Percentiles rank a stretch among this genome's conserved stretches.
Conservation (phyloP, 1,284 basidiomycete species). For the Naganishia cerealis region DNA sequence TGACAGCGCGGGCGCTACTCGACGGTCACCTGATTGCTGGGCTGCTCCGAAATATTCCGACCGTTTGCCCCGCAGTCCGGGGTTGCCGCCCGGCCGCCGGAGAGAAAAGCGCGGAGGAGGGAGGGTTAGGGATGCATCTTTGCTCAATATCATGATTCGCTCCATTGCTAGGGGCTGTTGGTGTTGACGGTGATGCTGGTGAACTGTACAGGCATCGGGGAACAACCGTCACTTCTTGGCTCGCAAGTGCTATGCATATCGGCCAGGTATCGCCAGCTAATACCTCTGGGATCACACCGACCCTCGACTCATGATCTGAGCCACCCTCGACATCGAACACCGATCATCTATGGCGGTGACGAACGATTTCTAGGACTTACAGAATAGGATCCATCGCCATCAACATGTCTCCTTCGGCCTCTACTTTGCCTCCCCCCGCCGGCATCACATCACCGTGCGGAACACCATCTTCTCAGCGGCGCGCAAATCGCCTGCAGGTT, state of each 20-base stretch:
- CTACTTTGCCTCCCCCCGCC: background rate
- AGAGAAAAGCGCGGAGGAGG: no score
- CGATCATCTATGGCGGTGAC: background rate
- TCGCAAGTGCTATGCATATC: background rate
- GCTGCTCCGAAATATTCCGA: no score
- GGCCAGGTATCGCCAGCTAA: background rate
- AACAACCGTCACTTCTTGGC: background rate
- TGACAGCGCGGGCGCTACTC: no score
- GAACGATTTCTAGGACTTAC: background rate
- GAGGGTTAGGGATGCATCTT: no score
- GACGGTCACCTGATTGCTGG: no score
- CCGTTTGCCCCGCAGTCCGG: no score
- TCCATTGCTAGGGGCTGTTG: no score
- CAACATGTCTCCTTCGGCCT: constrained; percentile 1
- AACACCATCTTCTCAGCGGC: background rate
- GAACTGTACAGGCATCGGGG: no score
- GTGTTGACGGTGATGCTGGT: no score
- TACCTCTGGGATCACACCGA: background rate
- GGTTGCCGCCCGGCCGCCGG: no score
- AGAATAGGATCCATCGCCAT: background rate
- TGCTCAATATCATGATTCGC: no score
- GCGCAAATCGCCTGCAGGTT: constrained; percentile 5
- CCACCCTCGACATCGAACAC: background rate
- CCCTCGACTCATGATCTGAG: background rate
- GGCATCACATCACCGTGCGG: background rate